phyloP scores from a whole-genome alignment of 148 eudicot species.

The Dianthus caryophyllus region DNA sequence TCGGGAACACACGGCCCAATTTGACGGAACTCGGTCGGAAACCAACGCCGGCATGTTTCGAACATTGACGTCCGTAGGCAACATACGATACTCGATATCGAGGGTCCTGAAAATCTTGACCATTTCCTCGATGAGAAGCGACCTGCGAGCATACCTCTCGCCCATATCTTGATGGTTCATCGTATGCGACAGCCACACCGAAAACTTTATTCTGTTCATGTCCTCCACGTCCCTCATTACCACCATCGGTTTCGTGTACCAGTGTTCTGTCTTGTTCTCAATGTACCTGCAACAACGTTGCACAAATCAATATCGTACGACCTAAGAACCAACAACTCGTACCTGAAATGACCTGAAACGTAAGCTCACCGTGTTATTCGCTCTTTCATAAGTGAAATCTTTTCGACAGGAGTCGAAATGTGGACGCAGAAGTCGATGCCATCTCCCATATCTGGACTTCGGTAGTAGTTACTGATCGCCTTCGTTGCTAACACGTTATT shows the following conservation, averaged over 20 bases:
- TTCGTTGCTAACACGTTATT: slow-evolving; percentile 72
- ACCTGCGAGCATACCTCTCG: slow-evolving; percentile 61
- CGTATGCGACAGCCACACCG: slow-evolving; percentile 66
- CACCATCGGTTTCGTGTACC: slow-evolving; percentile 65
- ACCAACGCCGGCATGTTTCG: slow-evolving; percentile 42
- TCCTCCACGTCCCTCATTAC: slow-evolving; percentile 65
- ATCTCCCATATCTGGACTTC: slow-evolving; percentile 92
- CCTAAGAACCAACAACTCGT: too few species aligned
- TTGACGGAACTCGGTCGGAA: slow-evolving; percentile 59
- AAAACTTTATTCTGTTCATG: slow-evolving; percentile 62
- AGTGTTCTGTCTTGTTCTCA: slow-evolving; percentile 55
- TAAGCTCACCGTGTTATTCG: slow-evolving; percentile 47
- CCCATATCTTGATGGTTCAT: slow-evolving; percentile 82
- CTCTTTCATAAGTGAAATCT: slow-evolving; percentile 65
- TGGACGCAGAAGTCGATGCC: slow-evolving; percentile 61
- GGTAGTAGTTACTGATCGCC: slow-evolving; percentile 65
- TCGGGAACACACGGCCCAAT: slow-evolving; percentile 41
- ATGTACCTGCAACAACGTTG: slow-evolving; percentile 46
- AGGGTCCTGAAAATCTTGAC: slow-evolving; percentile 51
- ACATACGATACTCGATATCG: slow-evolving; percentile 66
- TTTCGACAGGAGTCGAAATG: slow-evolving; percentile 67
- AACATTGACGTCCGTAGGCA: slow-evolving; percentile 64
- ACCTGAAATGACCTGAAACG: not conserved
- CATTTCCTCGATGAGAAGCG: slow-evolving; percentile 68
- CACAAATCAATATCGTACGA: not conserved